These are phyloP conservation scores for Salix purpurea DNA, from an alignment of 345 rosid genomes.

Conservation along the genomic window DNA sequence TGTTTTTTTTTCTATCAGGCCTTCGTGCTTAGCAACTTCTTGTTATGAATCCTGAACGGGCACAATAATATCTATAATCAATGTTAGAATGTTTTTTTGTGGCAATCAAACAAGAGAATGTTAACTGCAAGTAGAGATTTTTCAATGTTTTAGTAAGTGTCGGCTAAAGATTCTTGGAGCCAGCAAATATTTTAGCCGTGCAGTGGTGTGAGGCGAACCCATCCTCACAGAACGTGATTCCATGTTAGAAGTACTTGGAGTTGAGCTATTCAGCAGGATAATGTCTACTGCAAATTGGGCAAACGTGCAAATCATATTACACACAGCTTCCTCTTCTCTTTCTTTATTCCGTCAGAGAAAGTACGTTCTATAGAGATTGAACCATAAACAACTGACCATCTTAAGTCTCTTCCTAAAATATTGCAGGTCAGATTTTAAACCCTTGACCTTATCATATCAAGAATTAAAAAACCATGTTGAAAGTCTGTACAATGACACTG, in stretches of 20 bases:
- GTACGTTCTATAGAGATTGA: too few relatives aligned
- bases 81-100: not conserved
- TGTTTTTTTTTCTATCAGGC: not conserved
- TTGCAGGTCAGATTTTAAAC: constrained; percentile 12
- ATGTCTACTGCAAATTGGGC: not conserved
- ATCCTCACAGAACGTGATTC: not conserved
- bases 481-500: constrained; percentile 15
- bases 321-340: not conserved
- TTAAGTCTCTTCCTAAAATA: not conserved
- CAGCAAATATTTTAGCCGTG: not conserved
- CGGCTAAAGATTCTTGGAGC: not conserved
- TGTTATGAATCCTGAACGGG: not conserved
- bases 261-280: not conserved
- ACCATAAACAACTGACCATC: too few relatives aligned
- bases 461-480: constrained; percentile 10
- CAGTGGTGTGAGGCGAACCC: not conserved
- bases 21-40: not conserved
- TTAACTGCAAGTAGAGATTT: not conserved
- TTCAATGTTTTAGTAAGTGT: not conserved
- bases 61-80: not conserved
- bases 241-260: not conserved
- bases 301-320: not conserved
- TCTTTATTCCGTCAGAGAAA: too few relatives aligned
- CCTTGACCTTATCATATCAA: constrained; percentile 6
- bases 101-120: not conserved